These are phyloP conservation scores for Arthrocladium fulminans DNA, from an alignment of 2,329 filamentous ascomycete genomes.

Conservation along the genomic window DNA sequence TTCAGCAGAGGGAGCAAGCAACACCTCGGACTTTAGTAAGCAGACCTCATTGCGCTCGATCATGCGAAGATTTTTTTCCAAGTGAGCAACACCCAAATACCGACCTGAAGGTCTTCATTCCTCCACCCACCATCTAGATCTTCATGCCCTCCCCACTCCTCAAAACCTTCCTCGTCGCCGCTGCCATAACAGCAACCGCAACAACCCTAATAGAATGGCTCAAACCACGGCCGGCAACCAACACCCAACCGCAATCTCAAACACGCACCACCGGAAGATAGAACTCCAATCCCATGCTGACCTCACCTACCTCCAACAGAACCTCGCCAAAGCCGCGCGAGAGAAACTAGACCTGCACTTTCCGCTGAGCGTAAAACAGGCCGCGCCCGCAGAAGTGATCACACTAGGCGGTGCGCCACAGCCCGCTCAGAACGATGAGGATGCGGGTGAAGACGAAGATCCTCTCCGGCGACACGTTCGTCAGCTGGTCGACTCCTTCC, in stretches of 20 bases:
- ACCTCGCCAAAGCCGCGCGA: constrained; percentile 36
- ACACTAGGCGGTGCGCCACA: constrained; percentile 34
- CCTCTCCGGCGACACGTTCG: constrained; percentile 19
- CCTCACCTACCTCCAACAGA: constrained; percentile 41
- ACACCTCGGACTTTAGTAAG: no score
- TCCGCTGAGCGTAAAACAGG: constrained; percentile 32
- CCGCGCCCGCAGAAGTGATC: constrained; percentile 28
- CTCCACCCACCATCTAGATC: neutral
- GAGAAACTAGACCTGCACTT: constrained; percentile 42
- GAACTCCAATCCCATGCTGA: constrained; percentile 43
- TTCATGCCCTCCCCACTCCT: constrained; percentile 1
- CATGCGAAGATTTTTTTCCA: neutral
- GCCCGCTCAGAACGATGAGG: neutral
- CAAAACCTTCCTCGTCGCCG: constrained; percentile 4
- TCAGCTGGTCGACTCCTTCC: constrained; percentile 30
- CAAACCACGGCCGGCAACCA: constrained; percentile 1
- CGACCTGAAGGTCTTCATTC: neutral
- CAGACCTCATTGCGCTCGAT: no score
- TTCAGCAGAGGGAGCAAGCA: no score
- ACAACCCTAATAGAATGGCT: constrained; percentile 7
- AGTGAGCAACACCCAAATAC: neutral
- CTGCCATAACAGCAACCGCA: neutral
- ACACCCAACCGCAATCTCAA: constrained; percentile 1
- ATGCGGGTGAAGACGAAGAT: constrained; percentile 13
- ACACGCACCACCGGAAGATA: constrained; percentile 39